phyloP scores from a whole-genome alignment of 2,329 filamentous ascomycete genomes.

The Curvularia eragrostidis region DNA sequence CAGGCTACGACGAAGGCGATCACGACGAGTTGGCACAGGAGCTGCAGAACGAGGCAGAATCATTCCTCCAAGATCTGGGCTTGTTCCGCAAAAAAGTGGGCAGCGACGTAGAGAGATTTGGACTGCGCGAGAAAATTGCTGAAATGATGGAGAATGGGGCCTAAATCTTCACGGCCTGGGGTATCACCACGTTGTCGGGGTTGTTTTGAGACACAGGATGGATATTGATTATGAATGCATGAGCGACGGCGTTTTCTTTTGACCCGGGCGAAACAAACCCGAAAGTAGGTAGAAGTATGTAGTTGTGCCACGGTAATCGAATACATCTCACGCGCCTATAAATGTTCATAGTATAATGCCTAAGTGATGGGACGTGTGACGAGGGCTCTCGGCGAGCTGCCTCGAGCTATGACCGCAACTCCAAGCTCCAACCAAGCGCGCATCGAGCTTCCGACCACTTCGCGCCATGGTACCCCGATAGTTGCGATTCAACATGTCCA shows the following conservation, averaged over 20 bases:
- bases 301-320: conserved; percentile 11
- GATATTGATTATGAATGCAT: conserved; percentile 38
- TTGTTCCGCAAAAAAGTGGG: conserved; percentile 85
- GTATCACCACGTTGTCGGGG: background rate
- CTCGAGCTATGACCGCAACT: conserved; percentile 21
- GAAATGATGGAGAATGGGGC: conserved; percentile 24
- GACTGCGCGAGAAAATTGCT: conserved; percentile 29
- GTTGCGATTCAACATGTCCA: conserved; percentile 48
- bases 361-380: background rate
- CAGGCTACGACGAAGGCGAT: conserved; percentile 67
- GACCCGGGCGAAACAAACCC: background rate
- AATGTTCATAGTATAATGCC: background rate
- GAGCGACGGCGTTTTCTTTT: conserved; percentile 40
- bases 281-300: conserved; percentile 16
- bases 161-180: background rate
- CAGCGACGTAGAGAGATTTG: conserved; percentile 76
- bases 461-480: conserved; percentile 30
- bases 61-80: conserved; percentile 78
- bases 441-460: conserved; percentile 14
- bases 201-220: background rate
- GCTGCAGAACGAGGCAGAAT: conserved; percentile 84
- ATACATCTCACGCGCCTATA: background rate
- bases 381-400: conserved; percentile 8
- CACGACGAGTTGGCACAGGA: conserved; percentile 63
- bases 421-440: conserved; percentile 15